Evolutionary conservation across 768 basidiomycete species (phyloP), one percentile per base, ranked within the genome.

Genomic region (Obba rivulosa): DNA sequence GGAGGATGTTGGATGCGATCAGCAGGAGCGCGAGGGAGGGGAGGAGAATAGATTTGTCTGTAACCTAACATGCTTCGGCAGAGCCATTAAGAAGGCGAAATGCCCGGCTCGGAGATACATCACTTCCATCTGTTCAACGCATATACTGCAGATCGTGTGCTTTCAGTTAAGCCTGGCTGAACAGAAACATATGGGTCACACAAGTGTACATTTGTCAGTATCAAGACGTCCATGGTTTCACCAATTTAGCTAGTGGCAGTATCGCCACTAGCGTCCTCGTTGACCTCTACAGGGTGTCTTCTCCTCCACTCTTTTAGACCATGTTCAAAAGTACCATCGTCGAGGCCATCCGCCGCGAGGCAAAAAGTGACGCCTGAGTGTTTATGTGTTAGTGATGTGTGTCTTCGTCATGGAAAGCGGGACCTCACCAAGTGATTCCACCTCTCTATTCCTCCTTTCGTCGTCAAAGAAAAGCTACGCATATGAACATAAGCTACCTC

Each of bases 321-420:
- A n/a, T 74, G 66, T 54, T 86, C 80, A 59, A 89, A 91, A 4
- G 72, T 66, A n/a, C 70, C 63, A 41, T 73, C 66, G 54, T 81
- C 74, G 23, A 90, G 56, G 0, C 91, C 91, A 18, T 71, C 63
- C 2, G 69, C 65, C 4, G 89, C 85, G n/a, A 86, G 77, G 46
- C 78, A 70, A 66, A 95, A 92, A 0, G 87, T 91, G 2, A 94
- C 89, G 2, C 92, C 90, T 81, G 54, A 20, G 10, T 38, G 35
- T 34, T 31, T 36, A n/a, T 36, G 44, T 55, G 45, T 16, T 18
- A 25, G 31, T 9, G 4, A 22, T 16, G 21, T 14, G 18, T 11
- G 16, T 34, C 37, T 7, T 8, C 21, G 14, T 13, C 13, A 20
- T 22, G 8, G n/a, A 25, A 34, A 35, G 24, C 22, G 36, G 22